Conservation (phyloP, 306 rosid species). For the Cicer chorassanicum region DNA sequence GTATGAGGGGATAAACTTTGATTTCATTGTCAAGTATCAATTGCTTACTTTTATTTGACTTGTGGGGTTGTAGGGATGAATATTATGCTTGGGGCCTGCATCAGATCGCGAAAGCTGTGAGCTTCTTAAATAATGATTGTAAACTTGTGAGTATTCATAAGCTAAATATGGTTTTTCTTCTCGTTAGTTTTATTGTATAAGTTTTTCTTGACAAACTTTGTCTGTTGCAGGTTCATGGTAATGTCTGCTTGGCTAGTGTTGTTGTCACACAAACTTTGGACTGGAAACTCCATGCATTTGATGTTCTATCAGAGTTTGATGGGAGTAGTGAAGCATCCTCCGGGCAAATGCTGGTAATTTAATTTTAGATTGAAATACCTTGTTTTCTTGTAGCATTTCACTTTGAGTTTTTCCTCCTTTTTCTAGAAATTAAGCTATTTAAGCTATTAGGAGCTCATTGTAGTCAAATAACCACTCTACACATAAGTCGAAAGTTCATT, state of each 20-base stretch:
- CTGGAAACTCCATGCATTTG: constrained; percentile 98
- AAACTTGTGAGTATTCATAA: constrained; percentile 75
- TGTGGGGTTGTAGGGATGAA: constrained; percentile 75
- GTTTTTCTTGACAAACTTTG: constrained; percentile 45
- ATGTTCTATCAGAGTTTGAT: constrained; percentile 92
- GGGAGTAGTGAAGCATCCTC: constrained; percentile 71
- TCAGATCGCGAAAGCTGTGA: constrained; percentile 96
- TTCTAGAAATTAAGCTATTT: constrained; percentile 17
- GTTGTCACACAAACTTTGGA: constrained; percentile 96
- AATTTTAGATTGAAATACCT: constrained; percentile 34
- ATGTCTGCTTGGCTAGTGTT: constrained; percentile 94
- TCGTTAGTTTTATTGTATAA: constrained; percentile 6
- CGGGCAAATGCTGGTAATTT: constrained; percentile 85
- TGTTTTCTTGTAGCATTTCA: constrained; percentile 31
- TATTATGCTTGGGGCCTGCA: constrained; percentile 95
- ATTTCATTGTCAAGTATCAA: constrained; percentile 8
- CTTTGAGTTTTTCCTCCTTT: not conserved
- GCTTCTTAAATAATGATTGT: constrained; percentile 97
- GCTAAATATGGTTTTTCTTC: constrained; percentile 11
- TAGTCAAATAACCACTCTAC: constrained; percentile 33
- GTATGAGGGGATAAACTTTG: not conserved
- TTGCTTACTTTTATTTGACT: constrained; percentile 21
- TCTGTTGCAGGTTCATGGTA: constrained; percentile 78
- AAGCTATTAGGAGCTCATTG: constrained; percentile 15
- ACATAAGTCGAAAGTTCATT: constrained; percentile 15